Conservation (phyloP, 345 rosid genomes). For the Eutrema heterophyllum region DNA sequence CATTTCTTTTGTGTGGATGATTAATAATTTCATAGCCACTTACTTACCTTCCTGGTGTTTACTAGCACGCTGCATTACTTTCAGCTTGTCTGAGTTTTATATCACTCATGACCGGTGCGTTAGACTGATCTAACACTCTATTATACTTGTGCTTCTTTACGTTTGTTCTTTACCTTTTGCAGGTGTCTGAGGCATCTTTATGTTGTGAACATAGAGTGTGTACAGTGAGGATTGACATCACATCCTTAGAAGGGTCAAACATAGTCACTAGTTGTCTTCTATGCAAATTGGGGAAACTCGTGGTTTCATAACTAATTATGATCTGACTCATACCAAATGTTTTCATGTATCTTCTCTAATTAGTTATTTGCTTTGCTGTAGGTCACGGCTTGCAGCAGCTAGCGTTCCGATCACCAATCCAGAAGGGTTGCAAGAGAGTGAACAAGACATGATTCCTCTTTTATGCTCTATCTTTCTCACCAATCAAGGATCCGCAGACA, state of each 20-base stretch:
- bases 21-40: no score
- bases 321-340: neutral
- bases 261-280: neutral
- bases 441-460: slow-evolving; percentile 59
- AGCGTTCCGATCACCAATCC: slow-evolving; percentile 50
- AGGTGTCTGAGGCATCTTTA: neutral
- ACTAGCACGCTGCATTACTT: no score
- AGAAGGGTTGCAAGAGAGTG: slow-evolving; percentile 45
- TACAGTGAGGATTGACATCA: neutral
- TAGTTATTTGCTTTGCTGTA: slow-evolving; percentile 18
- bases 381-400: slow-evolving; percentile 76
- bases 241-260: neutral
- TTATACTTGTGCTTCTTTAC: no score
- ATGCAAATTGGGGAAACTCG: neutral
- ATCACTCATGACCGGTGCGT: no score
- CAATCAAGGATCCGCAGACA: slow-evolving; percentile 60
- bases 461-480: slow-evolving; percentile 84
- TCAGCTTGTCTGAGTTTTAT: no score
- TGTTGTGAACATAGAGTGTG: neutral
- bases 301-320: neutral
- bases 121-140: no score
- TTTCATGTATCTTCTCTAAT: neutral
- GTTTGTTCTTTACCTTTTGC: no score
- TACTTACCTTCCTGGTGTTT: no score
- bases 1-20: no score